Conservation (phyloP, 768 basidiomycete genomes). For the Pholiota conissans region DNA sequence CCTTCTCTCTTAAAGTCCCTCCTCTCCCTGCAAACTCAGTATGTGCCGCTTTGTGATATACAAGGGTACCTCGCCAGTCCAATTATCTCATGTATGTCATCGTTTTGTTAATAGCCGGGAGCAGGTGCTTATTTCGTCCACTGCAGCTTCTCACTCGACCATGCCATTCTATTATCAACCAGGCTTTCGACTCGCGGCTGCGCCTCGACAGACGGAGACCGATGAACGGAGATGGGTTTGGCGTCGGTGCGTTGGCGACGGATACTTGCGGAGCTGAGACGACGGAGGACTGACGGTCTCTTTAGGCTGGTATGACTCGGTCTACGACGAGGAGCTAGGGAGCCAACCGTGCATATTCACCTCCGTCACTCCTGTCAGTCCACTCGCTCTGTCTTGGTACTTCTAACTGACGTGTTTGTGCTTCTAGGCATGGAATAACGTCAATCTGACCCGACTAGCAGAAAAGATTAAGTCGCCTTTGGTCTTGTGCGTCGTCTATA, state of each 20-base stretch:
- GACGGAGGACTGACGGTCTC: background rate
- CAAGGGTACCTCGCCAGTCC: conserved; percentile 92
- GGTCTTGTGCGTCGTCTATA: conserved; percentile 68
- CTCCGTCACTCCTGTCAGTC: conserved; percentile 82
- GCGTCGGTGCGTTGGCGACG: conserved; percentile 65
- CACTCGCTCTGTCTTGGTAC: background rate
- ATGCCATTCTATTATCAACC: conserved; percentile 95
- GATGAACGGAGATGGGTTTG: conserved; percentile 97
- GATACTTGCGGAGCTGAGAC: background rate
- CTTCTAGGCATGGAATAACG: conserved; percentile 91
- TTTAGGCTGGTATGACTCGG: conserved; percentile 91
- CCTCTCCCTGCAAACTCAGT: background rate
- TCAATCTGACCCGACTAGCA: conserved; percentile 88
- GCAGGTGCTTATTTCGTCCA: background rate
- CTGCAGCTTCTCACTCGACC: conserved; percentile 88
- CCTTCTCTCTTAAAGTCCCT: conserved; percentile 4
- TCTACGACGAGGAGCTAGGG: conserved; percentile 80
- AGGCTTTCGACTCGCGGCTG: conserved; percentile 92
- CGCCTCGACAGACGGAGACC: conserved; percentile 78
- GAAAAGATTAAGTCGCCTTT: conserved; percentile 97
- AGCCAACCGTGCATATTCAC: conserved; percentile 94
- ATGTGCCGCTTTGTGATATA: conserved; percentile 96
- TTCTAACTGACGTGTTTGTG: background rate
- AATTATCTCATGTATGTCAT: conserved; percentile 74
- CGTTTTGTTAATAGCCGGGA: conserved; percentile 1